Conservation (phyloP, 2,329 filamentous ascomycete genomes). For the Aspergillus sojae region DNA sequence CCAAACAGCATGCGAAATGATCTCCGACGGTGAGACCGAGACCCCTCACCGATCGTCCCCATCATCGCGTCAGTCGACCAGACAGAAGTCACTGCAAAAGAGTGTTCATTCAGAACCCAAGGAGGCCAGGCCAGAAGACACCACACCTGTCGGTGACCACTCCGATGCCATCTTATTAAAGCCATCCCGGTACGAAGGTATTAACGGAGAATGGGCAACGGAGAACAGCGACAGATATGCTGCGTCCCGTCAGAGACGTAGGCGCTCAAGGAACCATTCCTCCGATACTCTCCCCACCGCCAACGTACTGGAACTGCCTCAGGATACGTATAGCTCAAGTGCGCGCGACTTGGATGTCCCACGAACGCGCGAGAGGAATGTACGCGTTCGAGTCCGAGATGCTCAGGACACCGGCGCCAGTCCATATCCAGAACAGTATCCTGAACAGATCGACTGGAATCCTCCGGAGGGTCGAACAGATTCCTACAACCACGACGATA, state of each 20-base stretch:
- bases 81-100: slow-evolving; percentile 21
- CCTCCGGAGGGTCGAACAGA: slow-evolving; percentile 38
- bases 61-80: slow-evolving; percentile 22
- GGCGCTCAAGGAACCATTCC: slow-evolving; percentile 7
- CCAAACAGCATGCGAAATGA: slow-evolving; percentile 68
- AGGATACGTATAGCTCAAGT: slow-evolving; percentile 13
- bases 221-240: not conserved
- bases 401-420: slow-evolving; percentile 29
- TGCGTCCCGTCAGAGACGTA: slow-evolving; percentile 9
- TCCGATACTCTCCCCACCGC: slow-evolving; percentile 2
- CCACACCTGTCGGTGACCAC: not conserved
- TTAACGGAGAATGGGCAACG: not conserved
- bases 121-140: slow-evolving; percentile 8
- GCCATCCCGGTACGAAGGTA: slow-evolving; percentile 1
- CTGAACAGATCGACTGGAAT: slow-evolving; percentile 53
- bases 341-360: slow-evolving; percentile 24
- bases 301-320: slow-evolving; percentile 8
- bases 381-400: slow-evolving; percentile 38
- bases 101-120: slow-evolving; percentile 26
- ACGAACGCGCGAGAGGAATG: slow-evolving; percentile 31
- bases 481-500: slow-evolving; percentile 31
- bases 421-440: slow-evolving; percentile 51
- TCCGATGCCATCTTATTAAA: slow-evolving; percentile 1
- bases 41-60: slow-evolving; percentile 28
- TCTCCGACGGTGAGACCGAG: slow-evolving; percentile 61